Evolutionary conservation across 768 basidiomycete genomes (phyloP), one percentile per base, ranked within the genome.

Genomic region (Phylloporus sp.): DNA sequence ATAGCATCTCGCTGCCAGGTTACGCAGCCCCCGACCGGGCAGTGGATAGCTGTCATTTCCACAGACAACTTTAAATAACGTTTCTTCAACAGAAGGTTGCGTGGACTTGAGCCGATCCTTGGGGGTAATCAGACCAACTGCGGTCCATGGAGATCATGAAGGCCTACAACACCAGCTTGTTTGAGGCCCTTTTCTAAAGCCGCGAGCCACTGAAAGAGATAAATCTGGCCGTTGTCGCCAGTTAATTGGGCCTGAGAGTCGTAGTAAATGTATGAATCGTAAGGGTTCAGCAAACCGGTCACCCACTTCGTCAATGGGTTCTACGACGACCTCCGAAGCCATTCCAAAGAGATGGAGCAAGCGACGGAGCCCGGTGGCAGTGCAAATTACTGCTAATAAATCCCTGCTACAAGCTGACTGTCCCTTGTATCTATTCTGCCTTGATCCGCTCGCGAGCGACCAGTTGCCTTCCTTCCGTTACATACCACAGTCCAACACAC

Each of bases 21-120:
- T 84, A 32, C 95, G 79, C 34, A 92, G 69, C 3, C 90, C 90
- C 9, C 93, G 84, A 35, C 95, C 95, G 1, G 95, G 94, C 23
- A 76, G 65, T n/a, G 93, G 90, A 55, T 82, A 86, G 10, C 74
- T 75, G 7, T 80, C 72, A 1, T 79, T 70, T 3, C 81, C 80
- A 14, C 80, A 71, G 17, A 91, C 69, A 39, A 91, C 70, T 56
- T 85, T 86, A 52, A 90, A 67, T 32, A 93, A 67, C 0, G 73
- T 71, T 7, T 74, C 70, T 57, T 90, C 86, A 6, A 92, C 61
- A 11, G 71, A 71, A 1, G 74, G 48, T 60, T 93, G 90, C 4
- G 70, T 64, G 1, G 75, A 58, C 62, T 88, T 90, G 37, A 93
- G 60, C 18, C 78, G 74, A 45, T 79, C 77, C 91, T 94, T 54